phyloP scores from a whole-genome alignment of 2,329 filamentous ascomycete species.

The Fonsecaea monophora region DNA sequence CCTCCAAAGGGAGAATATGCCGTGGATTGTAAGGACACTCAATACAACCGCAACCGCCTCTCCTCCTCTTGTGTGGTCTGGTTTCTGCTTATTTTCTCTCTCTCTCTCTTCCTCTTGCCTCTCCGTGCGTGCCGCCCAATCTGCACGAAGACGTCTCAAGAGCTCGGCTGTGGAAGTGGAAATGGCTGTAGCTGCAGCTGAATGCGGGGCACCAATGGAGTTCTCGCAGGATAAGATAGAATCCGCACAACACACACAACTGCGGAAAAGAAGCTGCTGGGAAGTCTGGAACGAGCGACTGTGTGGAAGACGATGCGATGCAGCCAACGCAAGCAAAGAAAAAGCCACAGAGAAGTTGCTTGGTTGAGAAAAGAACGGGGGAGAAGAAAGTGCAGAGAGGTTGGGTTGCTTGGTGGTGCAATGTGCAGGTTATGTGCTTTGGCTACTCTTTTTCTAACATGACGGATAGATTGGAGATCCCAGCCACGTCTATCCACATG shows the following conservation, averaged over 20 bases:
- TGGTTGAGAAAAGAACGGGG: slow-evolving; percentile 2
- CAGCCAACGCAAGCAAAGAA: background rate
- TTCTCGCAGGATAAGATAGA: background rate
- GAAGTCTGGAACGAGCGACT: slow-evolving; percentile 20
- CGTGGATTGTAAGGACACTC: background rate
- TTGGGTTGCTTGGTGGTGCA: slow-evolving; percentile 5
- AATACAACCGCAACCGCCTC: background rate
- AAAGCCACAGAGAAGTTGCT: background rate
- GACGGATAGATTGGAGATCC: slow-evolving; percentile 14
- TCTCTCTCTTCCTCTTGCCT: slow-evolving; percentile 5
- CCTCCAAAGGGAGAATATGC: background rate
- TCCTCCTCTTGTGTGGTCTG: slow-evolving; percentile 4
- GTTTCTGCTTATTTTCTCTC: background rate
- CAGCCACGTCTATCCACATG: slow-evolving; percentile 17
- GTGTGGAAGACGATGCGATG: background rate
- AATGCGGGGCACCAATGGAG: slow-evolving; percentile 24
- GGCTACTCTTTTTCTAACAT: background rate
- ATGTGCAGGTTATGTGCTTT: background rate
- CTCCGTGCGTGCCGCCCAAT: slow-evolving; percentile 20
- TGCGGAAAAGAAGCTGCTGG: background rate
- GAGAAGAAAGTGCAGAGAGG: slow-evolving; percentile 5
- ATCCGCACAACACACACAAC: too few relatives aligned
- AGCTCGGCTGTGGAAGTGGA: slow-evolving; percentile 5
- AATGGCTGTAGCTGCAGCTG: slow-evolving; percentile 4
- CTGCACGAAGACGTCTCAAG: slow-evolving; percentile 5